Evolutionary conservation across 805 yeast genomes (phyloP).

Genomic region (Schwanniomyces pseudopolymorphus): DNA sequence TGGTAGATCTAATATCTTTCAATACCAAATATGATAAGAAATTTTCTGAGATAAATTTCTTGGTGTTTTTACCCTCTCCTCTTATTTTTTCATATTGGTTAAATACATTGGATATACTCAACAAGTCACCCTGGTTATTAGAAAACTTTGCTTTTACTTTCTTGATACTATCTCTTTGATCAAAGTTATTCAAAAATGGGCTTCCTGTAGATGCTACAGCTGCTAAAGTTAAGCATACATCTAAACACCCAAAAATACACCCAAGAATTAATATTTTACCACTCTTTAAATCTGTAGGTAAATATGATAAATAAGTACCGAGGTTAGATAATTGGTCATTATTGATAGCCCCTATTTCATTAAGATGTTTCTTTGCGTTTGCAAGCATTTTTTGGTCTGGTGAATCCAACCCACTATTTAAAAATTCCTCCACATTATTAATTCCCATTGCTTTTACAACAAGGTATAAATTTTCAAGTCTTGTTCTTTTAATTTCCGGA

Average conservation of each 20-base stretch:
- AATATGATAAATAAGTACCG: conserved; percentile 74
- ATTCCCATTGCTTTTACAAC: conserved; percentile 90
- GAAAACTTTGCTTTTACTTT: conserved; percentile 37
- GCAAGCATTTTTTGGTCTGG: conserved; percentile 58
- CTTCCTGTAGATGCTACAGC: conserved; percentile 70
- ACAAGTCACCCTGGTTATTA: conserved; percentile 69
- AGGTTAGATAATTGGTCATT: conserved; percentile 59
- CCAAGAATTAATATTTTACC: conserved; percentile 82
- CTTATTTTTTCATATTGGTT: conserved; percentile 45
- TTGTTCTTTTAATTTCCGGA: conserved; percentile 86
- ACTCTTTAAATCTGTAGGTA: conserved; percentile 84
- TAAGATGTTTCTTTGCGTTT: conserved; percentile 51
- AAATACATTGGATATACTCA: conserved; percentile 63
- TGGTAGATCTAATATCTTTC: conserved; percentile 69
- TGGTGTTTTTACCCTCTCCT: conserved; percentile 22
- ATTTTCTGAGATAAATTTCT: conserved; percentile 54
- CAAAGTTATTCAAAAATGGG: conserved; percentile 66
- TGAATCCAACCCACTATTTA: conserved; percentile 77
- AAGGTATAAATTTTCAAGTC: conserved; percentile 78
- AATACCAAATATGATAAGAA: conserved; percentile 61
- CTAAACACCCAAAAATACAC: conserved; percentile 79
- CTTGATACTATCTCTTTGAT: conserved; percentile 65
- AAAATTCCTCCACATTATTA: conserved; percentile 63
- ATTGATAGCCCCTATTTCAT: conserved; percentile 71
- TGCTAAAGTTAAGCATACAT: conserved; percentile 75